Evolutionary conservation across 1,139 yeast species (phyloP).

Genomic region (Saccharomyces hybrid): DNA sequence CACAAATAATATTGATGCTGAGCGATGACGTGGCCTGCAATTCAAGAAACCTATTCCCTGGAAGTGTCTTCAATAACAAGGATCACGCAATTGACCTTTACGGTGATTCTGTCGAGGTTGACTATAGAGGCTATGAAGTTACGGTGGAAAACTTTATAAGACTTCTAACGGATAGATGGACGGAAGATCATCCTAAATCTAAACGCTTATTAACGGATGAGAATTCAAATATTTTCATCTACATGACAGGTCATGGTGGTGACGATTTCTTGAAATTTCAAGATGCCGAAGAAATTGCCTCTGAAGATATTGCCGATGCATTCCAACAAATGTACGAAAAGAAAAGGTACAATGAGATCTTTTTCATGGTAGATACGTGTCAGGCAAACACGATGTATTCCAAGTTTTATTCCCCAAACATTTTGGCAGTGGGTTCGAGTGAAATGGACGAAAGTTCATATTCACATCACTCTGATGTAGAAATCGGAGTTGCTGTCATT

Average conservation of each 20-base stretch:
- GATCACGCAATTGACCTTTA: conserved; percentile 91
- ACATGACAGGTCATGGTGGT: conserved; percentile 98
- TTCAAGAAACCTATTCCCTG: conserved; percentile 92
- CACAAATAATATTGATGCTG: conserved; percentile 91
- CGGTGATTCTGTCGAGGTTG: conserved; percentile 93
- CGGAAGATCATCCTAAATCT: conserved; percentile 84
- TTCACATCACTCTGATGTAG: conserved; percentile 92
- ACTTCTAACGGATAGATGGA: conserved; percentile 90
- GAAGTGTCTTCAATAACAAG: conserved; percentile 88
- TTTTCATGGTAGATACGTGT: conserved; percentile 97
- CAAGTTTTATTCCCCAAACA: conserved; percentile 84
- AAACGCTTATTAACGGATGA: conserved; percentile 88
- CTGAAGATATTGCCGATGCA: conserved; percentile 94
- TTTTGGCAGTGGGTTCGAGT: conserved; percentile 91
- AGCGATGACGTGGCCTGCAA: conserved; percentile 97
- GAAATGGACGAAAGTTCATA: conserved; percentile 83
- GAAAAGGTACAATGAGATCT: conserved; percentile 86
- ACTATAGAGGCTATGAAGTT: conserved; percentile 94
- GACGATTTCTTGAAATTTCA: conserved; percentile 94
- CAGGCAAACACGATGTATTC: conserved; percentile 98
- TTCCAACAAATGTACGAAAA: conserved; percentile 96
- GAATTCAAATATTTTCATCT: conserved; percentile 85
- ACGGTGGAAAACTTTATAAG: conserved; percentile 94
- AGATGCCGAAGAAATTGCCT: conserved; percentile 95
- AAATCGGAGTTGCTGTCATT: conserved; percentile 95